Base-by-base conservation (phyloP, 2,329 filamentous ascomycete genomes). In the Aspergillus hiratsukae region DNA sequence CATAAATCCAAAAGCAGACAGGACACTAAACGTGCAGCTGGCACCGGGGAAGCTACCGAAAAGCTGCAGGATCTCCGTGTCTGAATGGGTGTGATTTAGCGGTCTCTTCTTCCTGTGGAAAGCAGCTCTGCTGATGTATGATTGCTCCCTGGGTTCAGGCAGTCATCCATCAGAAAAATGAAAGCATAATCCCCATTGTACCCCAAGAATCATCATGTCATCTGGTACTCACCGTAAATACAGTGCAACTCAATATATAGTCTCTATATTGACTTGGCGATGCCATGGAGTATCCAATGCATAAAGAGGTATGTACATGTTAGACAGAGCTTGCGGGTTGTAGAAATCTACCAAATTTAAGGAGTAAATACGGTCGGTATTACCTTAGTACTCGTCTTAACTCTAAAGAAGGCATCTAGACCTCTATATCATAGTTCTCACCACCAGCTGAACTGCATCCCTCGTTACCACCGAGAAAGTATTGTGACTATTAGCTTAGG, bases 1-100 rank as follows among this genome's bases (percentile, higher is more conserved):
- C 75, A 80, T 62, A 87, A 86, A 74, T 71, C 74, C 29, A 82
- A 81, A 66, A 62, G 63, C 25, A 77, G 77, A 64, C 62, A 64
- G 41, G 65, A 65, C 31, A 54, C 58, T 8, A 73, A 67, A 48
- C 58, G 65, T 48, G 64, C 58, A 17, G 62, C 61, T 35, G 64
- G 64, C 35, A 58, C 72, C 11, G 68, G 71, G 25, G 73, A 70
- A 48, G 68, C 74, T 8, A 64, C 73, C 9, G 72, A 76, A 56
- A 74, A 74, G 61, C 67, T 78, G 62, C 66, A 77, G 61, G 65
- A 67, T 49, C 66, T 78, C 57, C 71, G 75, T 59, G 71, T 78
- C 29, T 77, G 64, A 66, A 54, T 48, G 17, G 8, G 17, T 29
- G 27, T 45, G 48, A 19, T 23, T 35, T 35, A 23, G 19, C 21